Evolutionary conservation across 2,329 filamentous ascomycete genomes (phyloP), one percentile per base, ranked within the genome.

Genomic region (Rhytidhysteron rufulum): DNA sequence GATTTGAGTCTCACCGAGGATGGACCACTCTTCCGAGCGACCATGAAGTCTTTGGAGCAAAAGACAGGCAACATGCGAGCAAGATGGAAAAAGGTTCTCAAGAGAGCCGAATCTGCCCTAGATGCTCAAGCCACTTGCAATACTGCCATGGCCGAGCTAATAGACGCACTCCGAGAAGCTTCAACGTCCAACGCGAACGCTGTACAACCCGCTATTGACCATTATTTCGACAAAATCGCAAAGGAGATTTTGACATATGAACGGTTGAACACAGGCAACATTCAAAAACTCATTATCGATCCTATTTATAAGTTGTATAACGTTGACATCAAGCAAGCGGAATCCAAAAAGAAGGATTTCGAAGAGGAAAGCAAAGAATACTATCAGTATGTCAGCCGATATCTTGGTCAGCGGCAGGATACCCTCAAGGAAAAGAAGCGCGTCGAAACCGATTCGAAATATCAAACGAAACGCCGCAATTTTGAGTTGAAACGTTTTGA

Each of bases 291-390:
- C 39, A 90, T 98, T 57, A 95, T 98, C 50, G 93, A 98, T 31
- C 94, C 94, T 1, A 79, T 98, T 51, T 83, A 80, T 50, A 95
- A 88, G 66, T 73, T 98, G 11, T 98, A 98, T 66, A 88, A 88
- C 45, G 77, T 91, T 49, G 94, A 98, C 57, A 97, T 98, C 71
- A 98, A 98, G 66, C 89, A 95, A 65, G 94, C 91, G 19, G 93
- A 98, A 59, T 77, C 86, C 30, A 98, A 98, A 72, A 95, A 93
- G 68, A 88, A 93, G 50, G 93, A 97, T 54, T 98, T 98, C 55
- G 93, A 98, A 49, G 93, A 98, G 58, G 93, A 98, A 64, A 97
- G 91, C 71, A 93, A 95, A 63, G 93, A 98, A 62, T 98, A 95
- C 68, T 98, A 98, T 67, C 83, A 86, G 47, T 98, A 95, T 61